Base-by-base conservation (phyloP, 495 filamentous ascomycete species). In the Penicillium lividum region DNA sequence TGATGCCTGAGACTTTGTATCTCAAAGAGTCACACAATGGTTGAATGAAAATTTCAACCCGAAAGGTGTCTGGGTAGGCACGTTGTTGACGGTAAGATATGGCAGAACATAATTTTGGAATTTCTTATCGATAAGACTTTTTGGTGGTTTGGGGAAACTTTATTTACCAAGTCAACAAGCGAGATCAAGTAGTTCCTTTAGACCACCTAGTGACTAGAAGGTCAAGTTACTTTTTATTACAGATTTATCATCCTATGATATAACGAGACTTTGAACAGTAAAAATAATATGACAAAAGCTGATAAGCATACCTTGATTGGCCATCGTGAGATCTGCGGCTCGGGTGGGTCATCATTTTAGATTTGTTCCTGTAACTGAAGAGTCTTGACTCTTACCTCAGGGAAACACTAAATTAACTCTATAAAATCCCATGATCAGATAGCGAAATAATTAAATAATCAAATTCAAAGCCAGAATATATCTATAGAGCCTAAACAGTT, bases 11-110 rank as follows among this genome's bases (percentile, higher is more conserved):
- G 16, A 38, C n/a, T 52, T 18, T 51, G 11, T 38, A 34, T 48
- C 11, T 31, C 1, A 33, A 49, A 31, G 15, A 11, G 7, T 13
- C 10, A 49, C 7, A 49, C 28, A 49, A 29, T 31, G 27, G 46
- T 31, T 30, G 46, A 30, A 49, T 31, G 46, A 62, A 56, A 53
- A 46, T 48, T 62, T 46, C 53, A 43, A 40, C 54, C 47, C 46
- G 13, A 42, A 50, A 27, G 25, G 48, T 52, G 34, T 30, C 42
- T 40, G 43, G 49, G 53, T n/a, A 31, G 46, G 46, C 27, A 47
- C 38, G 43, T 28, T 29, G 22, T 30, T 36, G 46, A 57, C 55
- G 55, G 55, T 57, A 42, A 48, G 34, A 31, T 28, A n/a, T 51
- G 55, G 55, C 55, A 57, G 55, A 56, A 56, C 28, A 51, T 22